Conservation (phyloP, 495 filamentous ascomycete genomes). For the Penicillium fimorum region DNA sequence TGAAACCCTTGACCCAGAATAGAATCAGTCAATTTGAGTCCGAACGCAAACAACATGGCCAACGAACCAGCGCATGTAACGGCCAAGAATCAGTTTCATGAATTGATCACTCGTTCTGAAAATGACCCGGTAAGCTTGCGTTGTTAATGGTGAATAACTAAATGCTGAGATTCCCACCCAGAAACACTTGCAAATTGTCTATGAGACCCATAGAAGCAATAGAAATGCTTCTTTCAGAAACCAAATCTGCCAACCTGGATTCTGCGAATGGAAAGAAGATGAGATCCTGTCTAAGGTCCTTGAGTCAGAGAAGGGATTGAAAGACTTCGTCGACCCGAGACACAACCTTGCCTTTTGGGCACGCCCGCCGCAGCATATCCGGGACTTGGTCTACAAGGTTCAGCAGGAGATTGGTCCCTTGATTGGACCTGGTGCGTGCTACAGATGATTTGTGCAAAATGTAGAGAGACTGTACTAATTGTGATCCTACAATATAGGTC, state of each 20-base stretch:
- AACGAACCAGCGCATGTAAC: conserved; percentile 13
- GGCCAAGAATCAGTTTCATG: conserved; percentile 69
- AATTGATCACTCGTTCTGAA: conserved; percentile 61
- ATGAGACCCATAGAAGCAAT: conserved; percentile 66
- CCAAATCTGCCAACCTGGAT: conserved; percentile 67
- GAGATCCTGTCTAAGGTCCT: conserved; percentile 65
- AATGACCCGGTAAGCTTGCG: conserved; percentile 53
- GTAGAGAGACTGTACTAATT: conserved; percentile 4
- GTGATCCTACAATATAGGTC: conserved; percentile 43
- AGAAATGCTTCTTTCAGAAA: conserved; percentile 69
- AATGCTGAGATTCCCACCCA: conserved; percentile 31
- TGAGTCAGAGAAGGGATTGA: conserved; percentile 35
- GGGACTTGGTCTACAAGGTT: conserved; percentile 61
- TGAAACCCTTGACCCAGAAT: not conserved
- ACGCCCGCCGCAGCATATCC: conserved; percentile 69
- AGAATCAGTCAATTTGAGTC: not conserved
- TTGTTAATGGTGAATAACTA: not conserved
- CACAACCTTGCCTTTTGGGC: conserved; percentile 88
- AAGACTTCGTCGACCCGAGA: conserved; percentile 62
- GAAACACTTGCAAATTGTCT: conserved; percentile 68
- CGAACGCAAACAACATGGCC: conserved; percentile 18
- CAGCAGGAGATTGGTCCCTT: conserved; percentile 62
- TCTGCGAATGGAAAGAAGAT: conserved; percentile 70
- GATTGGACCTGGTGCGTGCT: conserved; percentile 60
- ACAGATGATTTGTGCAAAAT: not conserved